These are phyloP conservation scores for Davidsoniella eucalypti DNA, from an alignment of 2,329 filamentous ascomycete genomes.

Conservation along the genomic window DNA sequence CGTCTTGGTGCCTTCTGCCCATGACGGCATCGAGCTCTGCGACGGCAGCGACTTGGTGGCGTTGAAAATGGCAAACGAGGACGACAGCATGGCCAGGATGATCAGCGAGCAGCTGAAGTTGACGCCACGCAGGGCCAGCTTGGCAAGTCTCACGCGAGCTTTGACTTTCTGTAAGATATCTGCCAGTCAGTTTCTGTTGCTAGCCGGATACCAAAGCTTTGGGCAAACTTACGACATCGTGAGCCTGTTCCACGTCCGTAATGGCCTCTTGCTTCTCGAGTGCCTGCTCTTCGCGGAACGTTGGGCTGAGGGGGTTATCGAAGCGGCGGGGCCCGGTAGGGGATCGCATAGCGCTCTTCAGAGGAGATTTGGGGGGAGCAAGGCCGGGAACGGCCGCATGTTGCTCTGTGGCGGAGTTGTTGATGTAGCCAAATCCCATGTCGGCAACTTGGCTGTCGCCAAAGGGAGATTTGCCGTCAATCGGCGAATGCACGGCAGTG, in stretches of 20 bases:
- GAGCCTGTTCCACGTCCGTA: slow-evolving; percentile 75
- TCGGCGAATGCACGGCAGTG: slow-evolving; percentile 60
- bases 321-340: slow-evolving; percentile 64
- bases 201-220: not conserved
- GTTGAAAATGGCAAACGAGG: slow-evolving; percentile 87
- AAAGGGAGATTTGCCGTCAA: slow-evolving; percentile 46
- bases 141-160: slow-evolving; percentile 76
- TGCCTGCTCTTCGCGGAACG: slow-evolving; percentile 73
- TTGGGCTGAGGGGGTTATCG: slow-evolving; percentile 71
- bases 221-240: slow-evolving; percentile 57
- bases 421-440: slow-evolving; percentile 85
- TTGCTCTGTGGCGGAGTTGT: slow-evolving; percentile 28
- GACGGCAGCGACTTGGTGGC: slow-evolving; percentile 58
- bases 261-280: slow-evolving; percentile 68
- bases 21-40: slow-evolving; percentile 68
- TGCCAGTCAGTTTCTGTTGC: slow-evolving; percentile 20
- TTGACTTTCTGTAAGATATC: slow-evolving; percentile 59
- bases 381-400: slow-evolving; percentile 2
- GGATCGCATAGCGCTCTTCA: slow-evolving; percentile 81
- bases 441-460: slow-evolving; percentile 55
- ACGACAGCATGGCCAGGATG: slow-evolving; percentile 73
- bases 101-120: slow-evolving; percentile 96
- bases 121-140: slow-evolving; percentile 84
- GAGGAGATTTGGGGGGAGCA: slow-evolving; percentile 56
- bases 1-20: slow-evolving; percentile 60